Evolutionary conservation across 2,329 filamentous ascomycete genomes (phyloP), one percentile per base, ranked within the genome.

Genomic region (Dactylellina sp.): DNA sequence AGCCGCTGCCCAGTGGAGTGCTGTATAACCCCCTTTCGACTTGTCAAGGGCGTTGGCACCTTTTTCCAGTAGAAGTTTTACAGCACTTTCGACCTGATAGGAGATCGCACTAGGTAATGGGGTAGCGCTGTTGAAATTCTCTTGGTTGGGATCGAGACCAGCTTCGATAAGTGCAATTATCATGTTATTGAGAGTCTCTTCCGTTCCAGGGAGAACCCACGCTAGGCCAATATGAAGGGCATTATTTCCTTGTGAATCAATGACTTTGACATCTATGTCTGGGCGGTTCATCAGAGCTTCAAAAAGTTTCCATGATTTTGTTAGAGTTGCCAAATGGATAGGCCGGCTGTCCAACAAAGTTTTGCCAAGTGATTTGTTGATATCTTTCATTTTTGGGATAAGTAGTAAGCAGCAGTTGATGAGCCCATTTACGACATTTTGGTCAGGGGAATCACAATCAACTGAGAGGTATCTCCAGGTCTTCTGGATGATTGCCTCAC

Each of bases 1-100:
- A 20, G 46, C 46, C 6, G 59, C 59, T 20, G 59, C 59, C 59
- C 59, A 62, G 35, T 62, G 59, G 16, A 62, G 59, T 18, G 59
- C 59, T 18, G 59, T 40, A 14, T 25, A 62, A 1, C 59, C 59
- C 7, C 40, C 44, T 14, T 28, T 16, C 2, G 56, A 35, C 9
- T 60, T 42, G 18, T 60, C 56, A 12, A 28, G 25, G 20, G 56
- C 37, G 7, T 60, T n/a, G 7, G 56, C 56, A 12, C 56, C 56
- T 7, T 44, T 44, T 39, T 60, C 56, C 25, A 60, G 14, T 24
- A 60, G 18, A 7, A 49, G 28, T 12, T 28, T 28, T 12, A 60
- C 56, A 9, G 44, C 11, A 20, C 28, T 39, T 47, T 60, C 44
- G 7, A 39, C 16, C 32, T 49, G 56, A 16, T 39, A n/a, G 18